A percentile compares a stretch with the other conserved stretches of the same genome.
These are phyloP conservation scores for Penicillium samsonianum DNA, from an alignment of 495 filamentous ascomycete species.

Conservation along the genomic window DNA sequence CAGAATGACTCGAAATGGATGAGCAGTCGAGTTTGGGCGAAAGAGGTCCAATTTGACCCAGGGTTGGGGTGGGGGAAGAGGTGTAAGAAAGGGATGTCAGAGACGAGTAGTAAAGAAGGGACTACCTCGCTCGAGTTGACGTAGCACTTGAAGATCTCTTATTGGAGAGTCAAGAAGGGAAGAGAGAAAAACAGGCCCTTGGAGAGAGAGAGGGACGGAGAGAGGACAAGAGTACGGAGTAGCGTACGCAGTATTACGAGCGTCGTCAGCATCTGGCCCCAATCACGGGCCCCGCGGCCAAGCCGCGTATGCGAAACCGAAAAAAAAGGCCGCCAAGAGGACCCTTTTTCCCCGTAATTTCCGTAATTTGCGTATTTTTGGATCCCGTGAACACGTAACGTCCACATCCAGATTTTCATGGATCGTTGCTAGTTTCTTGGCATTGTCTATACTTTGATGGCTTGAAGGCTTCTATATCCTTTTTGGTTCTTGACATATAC, in stretches of 20 bases:
- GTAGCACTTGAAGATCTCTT: constrained; percentile 11
- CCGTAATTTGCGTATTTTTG: constrained; percentile 17
- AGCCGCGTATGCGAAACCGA: constrained; percentile 47
- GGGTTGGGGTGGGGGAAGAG: constrained; percentile 4
- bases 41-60: constrained; percentile 21
- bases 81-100: constrained; percentile 12
- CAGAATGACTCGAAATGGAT: constrained; percentile 18
- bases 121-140: constrained; percentile 15
- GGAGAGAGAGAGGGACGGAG: constrained; percentile 13
- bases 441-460: constrained; percentile 3
- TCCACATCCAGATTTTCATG: constrained; percentile 4
- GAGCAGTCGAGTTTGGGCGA: constrained; percentile 10
- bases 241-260: constrained; percentile 34
- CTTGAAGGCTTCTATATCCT: constrained; percentile 4
- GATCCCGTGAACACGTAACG: constrained; percentile 27
- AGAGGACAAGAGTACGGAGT: constrained; percentile 9
- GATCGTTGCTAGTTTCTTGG: constrained; percentile 10
- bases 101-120: constrained; percentile 20
- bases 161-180: constrained; percentile 11
- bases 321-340: constrained; percentile 36
- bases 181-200: constrained; percentile 10
- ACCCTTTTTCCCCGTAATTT: constrained; percentile 30
- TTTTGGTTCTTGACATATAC: background rate
- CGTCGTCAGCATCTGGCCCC: constrained; percentile 51
- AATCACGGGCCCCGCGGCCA: constrained; percentile 46